Percentiles rank a stretch among this genome's conserved stretches.
Evolutionary conservation across 2,329 filamentous ascomycete species (phyloP).

Genomic region (Aspergillus carbonarius): DNA sequence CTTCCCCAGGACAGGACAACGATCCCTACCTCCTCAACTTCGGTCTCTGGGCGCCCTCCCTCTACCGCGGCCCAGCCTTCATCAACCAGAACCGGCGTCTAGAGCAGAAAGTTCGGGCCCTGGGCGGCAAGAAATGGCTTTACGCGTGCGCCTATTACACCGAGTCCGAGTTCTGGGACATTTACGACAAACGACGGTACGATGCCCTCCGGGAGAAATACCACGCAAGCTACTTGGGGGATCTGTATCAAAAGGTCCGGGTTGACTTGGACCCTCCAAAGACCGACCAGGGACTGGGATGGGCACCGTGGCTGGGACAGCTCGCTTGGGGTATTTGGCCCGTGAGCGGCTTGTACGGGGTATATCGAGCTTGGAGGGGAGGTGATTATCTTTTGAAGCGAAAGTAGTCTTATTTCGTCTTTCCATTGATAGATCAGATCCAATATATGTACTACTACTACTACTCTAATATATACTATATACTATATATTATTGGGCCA

Average conservation of each 20-base stretch:
- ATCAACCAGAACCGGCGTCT: slow-evolving; percentile 68
- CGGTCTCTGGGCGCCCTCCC: slow-evolving; percentile 76
- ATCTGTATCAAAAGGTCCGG: slow-evolving; percentile 23
- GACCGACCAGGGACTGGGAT: slow-evolving; percentile 2
- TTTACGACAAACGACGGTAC: slow-evolving; percentile 42
- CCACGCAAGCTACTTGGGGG: slow-evolving; percentile 27
- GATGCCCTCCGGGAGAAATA: slow-evolving; percentile 41
- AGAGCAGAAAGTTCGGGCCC: slow-evolving; percentile 65
- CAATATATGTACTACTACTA: too few relatives aligned
- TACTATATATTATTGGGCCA: too few relatives aligned
- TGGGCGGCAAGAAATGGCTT: slow-evolving; percentile 81
- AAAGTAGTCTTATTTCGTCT: neutral
- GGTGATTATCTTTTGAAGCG: slow-evolving; percentile 23
- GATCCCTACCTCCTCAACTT: slow-evolving; percentile 50
- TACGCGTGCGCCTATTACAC: slow-evolving; percentile 84
- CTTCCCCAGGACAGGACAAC: slow-evolving; percentile 23
- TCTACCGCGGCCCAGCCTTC: slow-evolving; percentile 56
- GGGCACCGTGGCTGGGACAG: slow-evolving; percentile 15
- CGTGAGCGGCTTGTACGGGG: slow-evolving; percentile 27
- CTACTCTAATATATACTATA: too few relatives aligned
- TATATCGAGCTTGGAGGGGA: slow-evolving; percentile 24
- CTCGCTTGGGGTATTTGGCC: slow-evolving; percentile 24
- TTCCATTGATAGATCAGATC: neutral
- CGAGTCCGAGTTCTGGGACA: slow-evolving; percentile 51
- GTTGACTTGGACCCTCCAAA: slow-evolving; percentile 14